Base-by-base conservation (phyloP, 192 early-diverging fungal genomes). In the Oehlia diaphana region DNA sequence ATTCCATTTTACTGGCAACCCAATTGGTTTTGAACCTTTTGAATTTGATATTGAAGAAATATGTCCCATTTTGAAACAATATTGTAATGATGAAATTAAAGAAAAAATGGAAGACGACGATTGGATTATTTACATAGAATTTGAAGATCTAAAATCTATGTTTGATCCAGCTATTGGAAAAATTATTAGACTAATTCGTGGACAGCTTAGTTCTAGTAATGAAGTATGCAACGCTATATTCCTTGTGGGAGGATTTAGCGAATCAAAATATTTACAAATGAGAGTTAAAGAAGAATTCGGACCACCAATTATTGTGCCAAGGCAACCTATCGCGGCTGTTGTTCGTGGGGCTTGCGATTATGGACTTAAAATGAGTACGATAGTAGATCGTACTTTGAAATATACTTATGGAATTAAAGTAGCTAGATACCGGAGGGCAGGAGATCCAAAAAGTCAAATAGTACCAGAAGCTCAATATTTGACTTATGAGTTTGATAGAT, bases 171-270 rank as follows among this genome's bases (percentile, higher is more conserved):
- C 87, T 0, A 47, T 86, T 3, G 77, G 83, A 33, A 61, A 76
- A 37, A 84, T 89, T 16, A 64, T 86, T 2, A 67, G 80, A 12
- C 58, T 88, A 19, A 86, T 89, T 19, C 72, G 82, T 69, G 64
- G 82, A 35, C 88, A 89, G 44, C 73, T 89, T 33, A 72, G 70
- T 2, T 83, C 84, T 64, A 63, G 77, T 5, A 75, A 82, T 28
- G 72, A 73, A 12, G 68, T 50, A n/a, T 74, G 85, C 3, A 74
- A 80, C n/a, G 83, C 85, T 14, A 84, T 86, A n/a, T 89, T 89
- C 74, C 63, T 89, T 75, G 88, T 89, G 8, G 88, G 88, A 21
- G 88, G 88, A 64, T 88, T 88, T 76, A 87, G 88, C 21, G 83
- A 84, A 58, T 88, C 87, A 7, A 76, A 79, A 9, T 88, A 88